phyloP scores from a whole-genome alignment of 139 green algal species.

The Picochlorum sp. region DNA sequence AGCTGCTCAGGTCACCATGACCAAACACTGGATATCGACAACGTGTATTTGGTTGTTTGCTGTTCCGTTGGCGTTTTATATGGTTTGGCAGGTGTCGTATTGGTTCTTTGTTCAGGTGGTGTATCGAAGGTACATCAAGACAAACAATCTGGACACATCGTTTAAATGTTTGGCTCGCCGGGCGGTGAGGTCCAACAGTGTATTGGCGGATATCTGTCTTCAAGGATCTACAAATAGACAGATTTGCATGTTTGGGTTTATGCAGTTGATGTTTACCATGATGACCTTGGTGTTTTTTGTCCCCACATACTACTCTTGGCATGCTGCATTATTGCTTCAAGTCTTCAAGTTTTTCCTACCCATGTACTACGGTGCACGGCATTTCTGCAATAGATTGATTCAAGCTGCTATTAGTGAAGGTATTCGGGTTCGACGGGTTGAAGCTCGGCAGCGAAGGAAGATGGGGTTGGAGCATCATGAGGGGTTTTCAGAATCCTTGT shows the following conservation, averaged over 20 bases:
- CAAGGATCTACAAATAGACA: conserved; percentile 28
- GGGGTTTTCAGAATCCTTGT: background rate
- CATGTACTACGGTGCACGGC: background rate
- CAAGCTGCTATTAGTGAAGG: conserved; percentile 2
- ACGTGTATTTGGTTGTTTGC: conserved; percentile 31
- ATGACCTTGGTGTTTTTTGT: conserved; percentile 19
- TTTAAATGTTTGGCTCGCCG: conserved; percentile 45
- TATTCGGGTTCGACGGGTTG: background rate
- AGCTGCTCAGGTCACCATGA: background rate
- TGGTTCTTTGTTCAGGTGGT: conserved; percentile 54
- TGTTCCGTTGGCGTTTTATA: conserved; percentile 49
- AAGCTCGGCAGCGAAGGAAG: background rate
- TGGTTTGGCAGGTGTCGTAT: conserved; percentile 52
- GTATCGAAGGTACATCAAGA: conserved; percentile 30
- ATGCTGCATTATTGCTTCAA: conserved; percentile 25
- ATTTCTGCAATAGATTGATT: conserved; percentile 7
- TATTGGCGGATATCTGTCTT: conserved; percentile 46
- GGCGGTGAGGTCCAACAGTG: conserved; percentile 43
- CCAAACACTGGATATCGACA: background rate
- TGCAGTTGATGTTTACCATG: conserved; percentile 42
- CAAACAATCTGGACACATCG: conserved; percentile 40
- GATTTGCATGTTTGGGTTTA: conserved; percentile 28
- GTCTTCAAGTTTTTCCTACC: conserved; percentile 18
- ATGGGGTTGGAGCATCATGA: background rate
- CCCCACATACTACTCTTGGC: conserved; percentile 26